Conservation (phyloP, 495 filamentous ascomycete species). For the Cudoniella acicularis region DNA sequence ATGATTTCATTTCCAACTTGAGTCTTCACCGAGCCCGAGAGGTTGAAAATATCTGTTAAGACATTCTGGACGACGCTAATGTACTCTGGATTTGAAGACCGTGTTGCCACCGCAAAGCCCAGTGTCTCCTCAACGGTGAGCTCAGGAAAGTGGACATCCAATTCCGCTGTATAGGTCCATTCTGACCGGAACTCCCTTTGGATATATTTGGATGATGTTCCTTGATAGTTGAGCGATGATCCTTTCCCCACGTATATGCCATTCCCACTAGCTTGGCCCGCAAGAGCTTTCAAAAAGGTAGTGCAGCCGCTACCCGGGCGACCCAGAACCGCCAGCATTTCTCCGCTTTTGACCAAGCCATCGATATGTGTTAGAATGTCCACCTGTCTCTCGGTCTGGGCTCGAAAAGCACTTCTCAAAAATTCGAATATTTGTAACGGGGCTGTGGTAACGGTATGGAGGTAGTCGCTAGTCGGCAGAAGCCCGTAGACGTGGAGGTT, state of each 20-base stretch:
- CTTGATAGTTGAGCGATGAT: slow-evolving; percentile 2
- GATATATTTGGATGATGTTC: slow-evolving; percentile 4
- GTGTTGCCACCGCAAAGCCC: slow-evolving; percentile 14
- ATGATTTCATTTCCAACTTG: slow-evolving; percentile 60
- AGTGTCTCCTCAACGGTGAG: slow-evolving; percentile 48
- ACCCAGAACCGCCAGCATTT: background rate
- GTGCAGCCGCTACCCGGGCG: background rate
- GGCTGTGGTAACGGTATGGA: background rate
- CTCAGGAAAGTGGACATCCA: slow-evolving; percentile 70
- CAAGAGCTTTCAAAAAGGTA: background rate
- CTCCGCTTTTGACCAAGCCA: background rate
- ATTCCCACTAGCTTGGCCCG: background rate
- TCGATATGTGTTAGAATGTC: background rate
- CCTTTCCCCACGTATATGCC: background rate
- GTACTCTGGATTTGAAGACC: slow-evolving; percentile 40
- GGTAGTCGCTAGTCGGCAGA: background rate
- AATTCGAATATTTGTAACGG: background rate
- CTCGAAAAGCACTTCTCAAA: background rate
- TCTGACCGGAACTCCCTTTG: slow-evolving; percentile 53
- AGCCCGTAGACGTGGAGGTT: background rate
- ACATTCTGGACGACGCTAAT: background rate
- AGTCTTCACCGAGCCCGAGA: background rate
- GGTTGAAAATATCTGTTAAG: background rate
- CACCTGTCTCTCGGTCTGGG: background rate
- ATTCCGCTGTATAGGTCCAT: slow-evolving; percentile 67